Conservation (phyloP, 1,284 basidiomycete species). For the Jaminaea rosea region DNA sequence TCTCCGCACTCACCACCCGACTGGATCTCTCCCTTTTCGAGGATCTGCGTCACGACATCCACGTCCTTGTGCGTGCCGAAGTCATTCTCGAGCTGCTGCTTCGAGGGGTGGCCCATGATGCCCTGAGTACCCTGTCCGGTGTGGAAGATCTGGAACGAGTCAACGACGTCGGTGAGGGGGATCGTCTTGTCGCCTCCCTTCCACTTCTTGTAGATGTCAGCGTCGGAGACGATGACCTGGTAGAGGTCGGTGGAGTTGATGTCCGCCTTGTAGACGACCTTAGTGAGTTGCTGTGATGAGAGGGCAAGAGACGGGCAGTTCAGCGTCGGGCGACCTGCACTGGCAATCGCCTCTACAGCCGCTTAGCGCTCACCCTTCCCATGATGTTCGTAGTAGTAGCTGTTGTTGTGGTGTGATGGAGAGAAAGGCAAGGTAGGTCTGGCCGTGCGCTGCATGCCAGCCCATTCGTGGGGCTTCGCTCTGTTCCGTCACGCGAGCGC, state of each 20-base stretch:
- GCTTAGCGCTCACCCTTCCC: too few species aligned
- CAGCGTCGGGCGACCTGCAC: too few species aligned
- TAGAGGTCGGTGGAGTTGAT: conserved; percentile 47
- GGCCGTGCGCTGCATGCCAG: too few species aligned
- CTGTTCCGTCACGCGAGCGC: too few species aligned
- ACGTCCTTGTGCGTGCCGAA: conserved; percentile 44
- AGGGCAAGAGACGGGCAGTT: too few species aligned
- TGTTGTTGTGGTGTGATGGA: too few species aligned
- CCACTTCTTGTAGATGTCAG: conserved; percentile 44
- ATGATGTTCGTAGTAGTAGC: too few species aligned
- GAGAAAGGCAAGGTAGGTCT: too few species aligned
- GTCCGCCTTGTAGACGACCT: conserved; percentile 47
- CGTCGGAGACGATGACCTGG: conserved; percentile 46
- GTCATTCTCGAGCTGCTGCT: conserved; percentile 47
- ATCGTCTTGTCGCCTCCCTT: conserved; percentile 47
- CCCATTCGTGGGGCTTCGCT: too few species aligned
- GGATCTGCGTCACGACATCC: conserved; percentile 41
- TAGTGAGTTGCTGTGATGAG: conserved; percentile 27
- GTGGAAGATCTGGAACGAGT: conserved; percentile 48
- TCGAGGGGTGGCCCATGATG: conserved; percentile 45
- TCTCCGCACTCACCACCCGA: conserved; percentile 11
- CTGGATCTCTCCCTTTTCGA: conserved; percentile 43
- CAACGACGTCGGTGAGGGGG: conserved; percentile 48
- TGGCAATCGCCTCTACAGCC: too few species aligned
- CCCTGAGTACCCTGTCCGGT: conserved; percentile 48